Evolutionary conservation across 1,139 yeast species (phyloP).

Genomic region (Nadsonia commutata): DNA sequence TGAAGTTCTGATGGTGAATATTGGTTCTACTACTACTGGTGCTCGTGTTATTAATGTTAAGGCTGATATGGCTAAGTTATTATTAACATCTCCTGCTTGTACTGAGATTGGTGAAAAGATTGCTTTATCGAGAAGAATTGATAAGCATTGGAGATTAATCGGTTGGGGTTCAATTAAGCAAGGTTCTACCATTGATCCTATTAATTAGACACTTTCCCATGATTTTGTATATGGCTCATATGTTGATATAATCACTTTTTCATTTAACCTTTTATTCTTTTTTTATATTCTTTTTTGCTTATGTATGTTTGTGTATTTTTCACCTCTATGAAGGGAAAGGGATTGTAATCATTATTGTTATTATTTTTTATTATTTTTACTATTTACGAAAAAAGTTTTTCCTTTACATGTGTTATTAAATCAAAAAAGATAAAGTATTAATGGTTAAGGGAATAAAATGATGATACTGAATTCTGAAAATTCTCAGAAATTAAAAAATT

Average conservation of each 20-base stretch:
- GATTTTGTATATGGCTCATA: neutral
- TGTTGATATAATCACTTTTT: neutral
- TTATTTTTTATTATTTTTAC: neutral
- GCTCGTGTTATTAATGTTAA: constrained; percentile 96
- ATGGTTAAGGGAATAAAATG: neutral
- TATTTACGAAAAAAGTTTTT: no score
- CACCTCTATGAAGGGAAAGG: neutral
- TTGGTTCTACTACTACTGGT: constrained; percentile 98
- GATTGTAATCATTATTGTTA: neutral
- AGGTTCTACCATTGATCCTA: constrained; percentile 36
- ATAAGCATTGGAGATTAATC: constrained; percentile 98
- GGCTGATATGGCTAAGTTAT: constrained; percentile 98
- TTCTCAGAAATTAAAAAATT: constrained; percentile 40
- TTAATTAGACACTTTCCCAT: constrained; percentile 9
- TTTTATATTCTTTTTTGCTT: neutral
- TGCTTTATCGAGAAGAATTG: constrained; percentile 97
- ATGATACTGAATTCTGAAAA: constrained; percentile 11
- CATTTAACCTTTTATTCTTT: neutral
- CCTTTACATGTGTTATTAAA: no score
- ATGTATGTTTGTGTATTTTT: neutral
- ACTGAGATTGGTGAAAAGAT: constrained; percentile 96
- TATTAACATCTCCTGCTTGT: constrained; percentile 96
- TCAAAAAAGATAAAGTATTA: no score
- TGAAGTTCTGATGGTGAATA: constrained; percentile 96
- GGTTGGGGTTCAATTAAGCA: constrained; percentile 99